phyloP scores from a whole-genome alignment of 495 filamentous ascomycete species.

The Niebla homalea region DNA sequence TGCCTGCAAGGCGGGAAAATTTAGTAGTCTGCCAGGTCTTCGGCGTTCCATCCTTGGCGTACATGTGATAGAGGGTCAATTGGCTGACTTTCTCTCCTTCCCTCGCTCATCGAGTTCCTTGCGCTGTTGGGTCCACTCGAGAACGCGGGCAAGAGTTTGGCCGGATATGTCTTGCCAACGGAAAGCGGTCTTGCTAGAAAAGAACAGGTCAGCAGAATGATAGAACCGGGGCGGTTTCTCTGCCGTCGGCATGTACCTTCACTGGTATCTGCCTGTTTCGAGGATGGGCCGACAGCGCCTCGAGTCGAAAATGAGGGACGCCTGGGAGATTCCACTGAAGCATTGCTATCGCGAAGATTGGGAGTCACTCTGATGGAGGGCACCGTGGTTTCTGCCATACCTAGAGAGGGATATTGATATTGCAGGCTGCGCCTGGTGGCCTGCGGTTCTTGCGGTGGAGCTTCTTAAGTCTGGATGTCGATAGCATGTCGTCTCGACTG shows the following conservation, averaged over 20 bases:
- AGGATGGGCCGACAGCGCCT: not conserved
- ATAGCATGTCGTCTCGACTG: too few relatives aligned
- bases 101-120: conserved; percentile 6
- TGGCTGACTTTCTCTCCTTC: conserved; percentile 16
- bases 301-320: not conserved
- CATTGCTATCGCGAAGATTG: not conserved
- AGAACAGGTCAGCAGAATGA: conserved; percentile 2
- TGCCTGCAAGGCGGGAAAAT: conserved; percentile 35
- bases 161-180: conserved; percentile 19
- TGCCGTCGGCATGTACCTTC: conserved; percentile 4
- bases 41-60: conserved; percentile 15
- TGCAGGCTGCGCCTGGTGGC: too few relatives aligned
- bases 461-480: too few relatives aligned
- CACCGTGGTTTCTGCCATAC: too few relatives aligned
- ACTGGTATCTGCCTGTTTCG: conserved; percentile 1
- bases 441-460: too few relatives aligned
- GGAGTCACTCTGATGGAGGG: too few relatives aligned
- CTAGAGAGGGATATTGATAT: too few relatives aligned
- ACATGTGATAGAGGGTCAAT: conserved; percentile 48
- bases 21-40: conserved; percentile 1
- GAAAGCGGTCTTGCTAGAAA: conserved; percentile 15
- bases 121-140: conserved; percentile 9
- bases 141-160: conserved; percentile 18
- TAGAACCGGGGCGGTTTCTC: not conserved
- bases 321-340: not conserved